Conservation (phyloP, 371 early-diverging fungal species). For the Coemansia sp. region DNA sequence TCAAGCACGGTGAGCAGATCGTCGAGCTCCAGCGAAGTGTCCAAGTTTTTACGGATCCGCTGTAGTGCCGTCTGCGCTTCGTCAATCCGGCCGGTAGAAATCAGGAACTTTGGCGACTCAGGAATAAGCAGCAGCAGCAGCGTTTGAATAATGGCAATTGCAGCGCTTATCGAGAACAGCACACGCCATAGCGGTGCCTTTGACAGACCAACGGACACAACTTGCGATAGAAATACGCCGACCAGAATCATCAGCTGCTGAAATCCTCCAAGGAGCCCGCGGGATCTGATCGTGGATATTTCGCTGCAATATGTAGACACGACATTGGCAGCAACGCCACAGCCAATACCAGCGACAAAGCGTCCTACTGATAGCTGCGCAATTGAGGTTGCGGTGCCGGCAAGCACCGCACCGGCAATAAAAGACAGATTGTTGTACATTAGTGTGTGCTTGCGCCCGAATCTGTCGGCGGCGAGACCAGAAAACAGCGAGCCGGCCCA, state of each 20-base stretch:
- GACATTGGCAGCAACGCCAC: constrained; percentile 71
- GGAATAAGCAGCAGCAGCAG: constrained; percentile 66
- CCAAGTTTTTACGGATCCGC: constrained; percentile 56
- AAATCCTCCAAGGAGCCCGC: constrained; percentile 71
- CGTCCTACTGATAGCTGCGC: constrained; percentile 70
- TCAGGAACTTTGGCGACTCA: constrained; percentile 72
- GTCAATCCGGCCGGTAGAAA: constrained; percentile 55
- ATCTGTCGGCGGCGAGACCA: constrained; percentile 61
- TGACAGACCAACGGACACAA: constrained; percentile 58
- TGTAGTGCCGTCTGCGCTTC: constrained; percentile 61
- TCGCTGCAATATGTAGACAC: constrained; percentile 82
- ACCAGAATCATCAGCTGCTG: constrained; percentile 76
- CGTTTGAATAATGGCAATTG: constrained; percentile 66
- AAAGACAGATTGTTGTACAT: constrained; percentile 65
- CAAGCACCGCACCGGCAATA: constrained; percentile 58
- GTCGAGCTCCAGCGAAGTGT: constrained; percentile 58
- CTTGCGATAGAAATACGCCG: constrained; percentile 68
- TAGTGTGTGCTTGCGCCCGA: constrained; percentile 70
- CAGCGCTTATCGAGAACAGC: constrained; percentile 58
- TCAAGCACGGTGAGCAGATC: constrained; percentile 51
- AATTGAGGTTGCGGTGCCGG: constrained; percentile 36
- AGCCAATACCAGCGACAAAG: constrained; percentile 77
- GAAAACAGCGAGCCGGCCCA: constrained; percentile 75
- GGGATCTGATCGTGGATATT: constrained; percentile 63
- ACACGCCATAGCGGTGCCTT: constrained; percentile 67